Conservation (phyloP, 352 stramenopile genomes). For the Globisporangium recalcitrans region DNA sequence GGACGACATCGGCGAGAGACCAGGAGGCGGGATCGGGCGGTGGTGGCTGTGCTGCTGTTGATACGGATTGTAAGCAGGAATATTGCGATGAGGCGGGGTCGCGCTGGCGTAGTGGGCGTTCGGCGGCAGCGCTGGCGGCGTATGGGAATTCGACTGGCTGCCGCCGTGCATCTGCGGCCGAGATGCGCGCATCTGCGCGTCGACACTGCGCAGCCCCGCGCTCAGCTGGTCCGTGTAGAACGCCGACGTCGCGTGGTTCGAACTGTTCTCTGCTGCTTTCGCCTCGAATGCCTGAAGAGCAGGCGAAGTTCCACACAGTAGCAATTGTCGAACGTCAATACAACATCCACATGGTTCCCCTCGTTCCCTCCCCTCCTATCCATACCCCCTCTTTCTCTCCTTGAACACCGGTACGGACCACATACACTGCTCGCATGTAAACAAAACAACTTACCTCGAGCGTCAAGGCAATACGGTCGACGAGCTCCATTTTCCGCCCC, state of each 20-base stretch:
- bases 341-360: not conserved
- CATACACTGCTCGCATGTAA: not conserved
- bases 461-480: slow-evolving; percentile 62
- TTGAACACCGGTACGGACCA: too few species aligned
- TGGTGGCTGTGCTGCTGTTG: slow-evolving; percentile 10
- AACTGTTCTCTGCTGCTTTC: slow-evolving; percentile 38
- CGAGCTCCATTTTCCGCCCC: slow-evolving; percentile 72
- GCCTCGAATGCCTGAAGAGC: slow-evolving; percentile 33
- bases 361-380: not conserved
- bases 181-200: slow-evolving; percentile 32
- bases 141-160: not conserved
- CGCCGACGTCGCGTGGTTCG: slow-evolving; percentile 38
- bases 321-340: not conserved
- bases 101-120: not conserved
- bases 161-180: slow-evolving; percentile 16
- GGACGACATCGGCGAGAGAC: not conserved
- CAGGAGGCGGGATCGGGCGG: not conserved
- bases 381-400: not conserved
- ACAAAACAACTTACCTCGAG: slow-evolving; percentile 38
- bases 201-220: slow-evolving; percentile 39
- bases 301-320: not conserved
- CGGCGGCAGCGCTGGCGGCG: not conserved
- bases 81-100: slow-evolving; percentile 11
- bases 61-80: slow-evolving; percentile 11
- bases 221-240: slow-evolving; percentile 58